Evolutionary conservation across 2,329 filamentous ascomycete genomes (phyloP).

Genomic region (Seiridium cupressi): DNA sequence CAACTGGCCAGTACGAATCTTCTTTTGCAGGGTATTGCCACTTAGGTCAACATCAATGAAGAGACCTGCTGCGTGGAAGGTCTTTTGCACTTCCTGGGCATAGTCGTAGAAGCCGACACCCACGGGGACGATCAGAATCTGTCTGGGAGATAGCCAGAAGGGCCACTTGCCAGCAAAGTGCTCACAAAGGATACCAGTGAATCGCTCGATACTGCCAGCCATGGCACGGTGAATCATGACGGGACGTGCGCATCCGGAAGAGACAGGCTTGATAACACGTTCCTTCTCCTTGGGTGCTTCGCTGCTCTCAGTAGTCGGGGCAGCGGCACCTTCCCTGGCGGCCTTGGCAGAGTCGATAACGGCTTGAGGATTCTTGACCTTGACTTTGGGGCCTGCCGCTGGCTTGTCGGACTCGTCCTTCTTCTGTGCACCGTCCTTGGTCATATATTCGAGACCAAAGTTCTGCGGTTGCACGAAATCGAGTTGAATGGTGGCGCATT

Average conservation of each 20-base stretch:
- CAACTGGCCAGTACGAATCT: constrained; percentile 79
- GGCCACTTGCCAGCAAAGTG: constrained; percentile 88
- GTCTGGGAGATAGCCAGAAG: constrained; percentile 83
- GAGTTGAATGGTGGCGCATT: constrained; percentile 92
- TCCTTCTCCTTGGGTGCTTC: constrained; percentile 20
- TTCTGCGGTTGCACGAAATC: constrained; percentile 84
- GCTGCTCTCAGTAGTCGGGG: constrained; percentile 43
- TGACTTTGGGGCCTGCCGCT: constrained; percentile 24
- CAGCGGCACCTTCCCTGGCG: constrained; percentile 37
- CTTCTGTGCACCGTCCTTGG: constrained; percentile 58
- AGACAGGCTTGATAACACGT: constrained; percentile 46
- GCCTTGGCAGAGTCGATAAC: constrained; percentile 25
- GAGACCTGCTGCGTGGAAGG: constrained; percentile 67
- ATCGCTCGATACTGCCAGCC: constrained; percentile 63
- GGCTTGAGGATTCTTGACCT: constrained; percentile 30
- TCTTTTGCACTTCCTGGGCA: constrained; percentile 65
- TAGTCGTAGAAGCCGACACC: constrained; percentile 72
- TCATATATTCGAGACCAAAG: constrained; percentile 86
- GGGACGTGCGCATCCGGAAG: constrained; percentile 71
- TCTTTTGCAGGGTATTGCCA: constrained; percentile 84
- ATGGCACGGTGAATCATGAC: constrained; percentile 89
- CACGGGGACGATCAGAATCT: constrained; percentile 76
- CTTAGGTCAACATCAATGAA: constrained; percentile 70
- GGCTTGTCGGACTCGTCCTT: constrained; percentile 31
- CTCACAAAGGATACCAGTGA: constrained; percentile 75